These are phyloP conservation scores for Orbilia brochopaga DNA, from an alignment of 2,329 filamentous ascomycete genomes.

Conservation along the genomic window DNA sequence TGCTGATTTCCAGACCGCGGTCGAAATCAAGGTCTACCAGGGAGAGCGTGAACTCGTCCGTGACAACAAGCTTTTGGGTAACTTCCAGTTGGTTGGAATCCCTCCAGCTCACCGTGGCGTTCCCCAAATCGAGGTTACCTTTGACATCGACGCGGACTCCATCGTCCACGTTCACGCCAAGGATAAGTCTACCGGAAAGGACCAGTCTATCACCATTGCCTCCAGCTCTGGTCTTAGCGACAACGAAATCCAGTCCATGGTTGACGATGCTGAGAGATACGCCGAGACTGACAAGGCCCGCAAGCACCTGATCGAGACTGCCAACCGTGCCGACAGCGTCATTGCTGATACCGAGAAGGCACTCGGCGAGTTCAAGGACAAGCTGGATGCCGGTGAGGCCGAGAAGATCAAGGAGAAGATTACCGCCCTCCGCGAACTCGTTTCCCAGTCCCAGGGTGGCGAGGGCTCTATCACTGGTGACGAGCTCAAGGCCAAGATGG, in stretches of 20 bases:
- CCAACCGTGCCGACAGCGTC: slow-evolving; percentile 96
- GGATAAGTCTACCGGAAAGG: slow-evolving; percentile 99
- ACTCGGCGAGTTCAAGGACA: slow-evolving; percentile 93
- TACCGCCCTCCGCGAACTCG: slow-evolving; percentile 78
- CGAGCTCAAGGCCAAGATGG: slow-evolving; percentile 98
- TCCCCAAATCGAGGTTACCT: slow-evolving; percentile 95
- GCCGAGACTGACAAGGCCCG: slow-evolving; percentile 94
- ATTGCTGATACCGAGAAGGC: slow-evolving; percentile 98
- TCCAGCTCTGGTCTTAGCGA: slow-evolving; percentile 97
- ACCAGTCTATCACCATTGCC: slow-evolving; percentile 98
- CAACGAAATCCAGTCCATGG: slow-evolving; percentile 93
- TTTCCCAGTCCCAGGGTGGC: slow-evolving; percentile 91
- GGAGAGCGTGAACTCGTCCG: slow-evolving; percentile 98
- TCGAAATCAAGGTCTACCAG: slow-evolving; percentile 99
- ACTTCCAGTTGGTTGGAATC: slow-evolving; percentile 99
- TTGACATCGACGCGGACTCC: slow-evolving; percentile 97
- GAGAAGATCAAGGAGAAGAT: slow-evolving; percentile 96
- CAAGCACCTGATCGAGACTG: slow-evolving; percentile 91
- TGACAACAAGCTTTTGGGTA: slow-evolving; percentile 97
- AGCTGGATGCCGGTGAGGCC: slow-evolving; percentile 94
- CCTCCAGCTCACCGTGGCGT: slow-evolving; percentile 95
- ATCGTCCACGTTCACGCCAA: slow-evolving; percentile 98
- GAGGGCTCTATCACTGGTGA: slow-evolving; percentile 84
- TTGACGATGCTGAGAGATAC: slow-evolving; percentile 96
- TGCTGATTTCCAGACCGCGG: slow-evolving; percentile 96